Conservation (phyloP, 208 protist species). For the Leishmania lainsoni region DNA sequence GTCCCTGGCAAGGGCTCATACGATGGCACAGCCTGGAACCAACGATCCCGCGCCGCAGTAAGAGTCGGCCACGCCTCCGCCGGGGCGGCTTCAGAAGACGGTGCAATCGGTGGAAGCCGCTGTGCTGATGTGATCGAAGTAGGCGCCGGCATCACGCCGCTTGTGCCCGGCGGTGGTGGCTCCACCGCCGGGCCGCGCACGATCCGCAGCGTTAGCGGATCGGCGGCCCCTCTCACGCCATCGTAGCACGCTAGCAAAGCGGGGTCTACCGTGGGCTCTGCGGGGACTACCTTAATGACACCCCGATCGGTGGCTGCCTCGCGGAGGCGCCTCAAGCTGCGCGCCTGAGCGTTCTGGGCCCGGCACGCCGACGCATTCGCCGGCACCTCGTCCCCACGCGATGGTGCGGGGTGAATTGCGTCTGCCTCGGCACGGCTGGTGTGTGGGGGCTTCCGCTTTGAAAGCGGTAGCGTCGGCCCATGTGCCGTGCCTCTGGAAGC, state of each 20-base stretch:
- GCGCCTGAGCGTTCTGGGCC: not conserved
- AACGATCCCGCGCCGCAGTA: slow-evolving; percentile 34
- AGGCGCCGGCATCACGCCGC: not conserved
- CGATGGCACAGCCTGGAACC: slow-evolving; percentile 75
- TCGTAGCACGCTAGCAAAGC: slow-evolving; percentile 45
- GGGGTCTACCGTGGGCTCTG: slow-evolving; percentile 22
- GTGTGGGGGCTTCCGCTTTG: not conserved
- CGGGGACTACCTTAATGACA: not conserved
- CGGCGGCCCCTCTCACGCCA: slow-evolving; percentile 46
- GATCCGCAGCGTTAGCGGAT: slow-evolving; percentile 53
- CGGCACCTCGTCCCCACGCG: not conserved
- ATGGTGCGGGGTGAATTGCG: not conserved
- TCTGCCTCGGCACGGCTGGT: not conserved
- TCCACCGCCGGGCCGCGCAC: slow-evolving; percentile 37
- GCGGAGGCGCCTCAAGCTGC: slow-evolving; percentile 8
- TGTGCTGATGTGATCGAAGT: not conserved
- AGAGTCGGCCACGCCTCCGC: slow-evolving; percentile 30
- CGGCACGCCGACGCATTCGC: not conserved
- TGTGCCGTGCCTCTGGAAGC: not conserved
- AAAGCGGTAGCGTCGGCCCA: not conserved
- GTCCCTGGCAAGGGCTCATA: slow-evolving; percentile 83
- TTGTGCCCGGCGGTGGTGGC: not conserved
- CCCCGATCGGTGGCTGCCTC: not conserved
- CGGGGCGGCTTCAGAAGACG: not conserved
- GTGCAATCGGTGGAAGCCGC: not conserved